phyloP scores from a whole-genome alignment of 768 basidiomycete genomes.

The Pleurotus eryngii region DNA sequence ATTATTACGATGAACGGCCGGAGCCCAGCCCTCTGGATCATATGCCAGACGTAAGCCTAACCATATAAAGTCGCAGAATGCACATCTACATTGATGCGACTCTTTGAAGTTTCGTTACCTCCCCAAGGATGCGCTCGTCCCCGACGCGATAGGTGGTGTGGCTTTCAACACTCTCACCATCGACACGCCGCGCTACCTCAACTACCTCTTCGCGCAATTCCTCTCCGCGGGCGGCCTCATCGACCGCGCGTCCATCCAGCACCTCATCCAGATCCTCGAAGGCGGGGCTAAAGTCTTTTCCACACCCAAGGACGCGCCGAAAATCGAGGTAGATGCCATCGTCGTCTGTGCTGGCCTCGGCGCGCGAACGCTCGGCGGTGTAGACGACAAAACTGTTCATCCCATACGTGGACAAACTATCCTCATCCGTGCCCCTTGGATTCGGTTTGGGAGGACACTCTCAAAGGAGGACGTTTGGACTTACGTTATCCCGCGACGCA shows the following conservation, averaged over 20 bases:
- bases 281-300: constrained; percentile 46
- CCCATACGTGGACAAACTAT: constrained; percentile 87
- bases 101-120: constrained; percentile 33
- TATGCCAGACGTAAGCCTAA: constrained; percentile 45
- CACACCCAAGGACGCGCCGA: constrained; percentile 14
- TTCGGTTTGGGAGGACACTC: constrained; percentile 53
- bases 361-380: constrained; percentile 71
- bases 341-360: constrained; percentile 74
- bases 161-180: constrained; percentile 69
- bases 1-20: constrained; percentile 39
- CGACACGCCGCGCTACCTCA: constrained; percentile 67
- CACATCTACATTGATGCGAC: neutral
- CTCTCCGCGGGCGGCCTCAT: constrained; percentile 58
- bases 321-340: constrained; percentile 46
- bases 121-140: constrained; percentile 28
- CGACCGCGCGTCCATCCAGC: constrained; percentile 59
- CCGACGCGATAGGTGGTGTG: constrained; percentile 40
- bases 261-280: constrained; percentile 67
- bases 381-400: constrained; percentile 71
- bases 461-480: constrained; percentile 39
- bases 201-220: constrained; percentile 68
- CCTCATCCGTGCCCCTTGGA: constrained; percentile 64
- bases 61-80: constrained; percentile 12
- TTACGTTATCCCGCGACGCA: constrained; percentile 63
- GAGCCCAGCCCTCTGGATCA: constrained; percentile 42